Base-by-base conservation (phyloP, 164 flowering plant species). In the Magnolia kwangsiensis region DNA sequence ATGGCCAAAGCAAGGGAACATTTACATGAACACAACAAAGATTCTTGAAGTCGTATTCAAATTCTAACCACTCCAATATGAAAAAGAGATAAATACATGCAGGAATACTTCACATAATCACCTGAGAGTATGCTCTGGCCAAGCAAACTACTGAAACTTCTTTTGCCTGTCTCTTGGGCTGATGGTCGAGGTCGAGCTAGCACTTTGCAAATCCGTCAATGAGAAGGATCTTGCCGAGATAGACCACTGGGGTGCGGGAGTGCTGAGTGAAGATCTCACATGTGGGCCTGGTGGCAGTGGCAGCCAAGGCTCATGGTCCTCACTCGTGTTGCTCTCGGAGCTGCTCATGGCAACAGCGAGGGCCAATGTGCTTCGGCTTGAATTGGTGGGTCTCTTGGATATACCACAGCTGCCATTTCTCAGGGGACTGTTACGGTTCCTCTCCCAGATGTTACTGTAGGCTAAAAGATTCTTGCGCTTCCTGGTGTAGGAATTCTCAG, bases 401-500 rank as follows among this genome's bases (percentile, higher is more conserved):
- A 92, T 87, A 1, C 94, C 94, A 7, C 89, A 37, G 45, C 92
- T 14, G 81, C 84, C 61, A 37, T 80, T 83, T 75, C 82, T 83
- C 31, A 74, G 76, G 2, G 81, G 78, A 23, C 7, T 63, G 55
- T 27, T 82, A 49, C 86, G 73, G 72, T 80, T 83, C 77, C 84
- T 90, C 61, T 89, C 76, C 6, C 45, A 37, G 45, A 37, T 37
- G 45, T 37, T 37, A 37, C 45, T 4, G 66, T 77, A 1, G 96
- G 91, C 1, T 93, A 80, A 5, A 1, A 88, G 81, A 78, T 90
- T 95, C 80, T 87, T 91, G 23, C 97, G 91, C 73, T 84, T 91
- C 78, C 91, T 82, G 61, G 83, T 84, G 79, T 91, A 90, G 2
- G 90, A 84, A 79, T 90, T 89, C 59, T 91, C 98, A 2, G 93